phyloP scores from a whole-genome alignment of 371 early-diverging fungal species.

The Mucor sp. region DNA sequence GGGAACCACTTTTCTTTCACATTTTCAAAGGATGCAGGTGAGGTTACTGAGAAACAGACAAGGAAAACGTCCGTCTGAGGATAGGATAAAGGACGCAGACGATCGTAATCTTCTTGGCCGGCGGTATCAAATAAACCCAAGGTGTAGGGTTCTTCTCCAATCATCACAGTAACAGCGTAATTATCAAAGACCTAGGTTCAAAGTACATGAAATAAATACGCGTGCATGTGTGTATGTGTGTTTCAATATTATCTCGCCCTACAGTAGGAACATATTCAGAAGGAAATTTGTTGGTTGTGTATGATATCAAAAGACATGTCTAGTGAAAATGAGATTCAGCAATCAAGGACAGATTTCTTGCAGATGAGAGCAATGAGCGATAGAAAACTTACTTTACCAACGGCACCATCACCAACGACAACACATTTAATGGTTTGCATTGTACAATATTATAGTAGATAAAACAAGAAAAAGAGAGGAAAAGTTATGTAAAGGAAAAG shows the following conservation, averaged over 20 bases:
- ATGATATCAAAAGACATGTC: conserved; percentile 98
- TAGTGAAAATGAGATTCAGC: conserved; percentile 27
- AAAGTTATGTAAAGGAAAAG: conserved; percentile 3
- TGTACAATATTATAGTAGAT: conserved; percentile 1
- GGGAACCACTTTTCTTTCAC: conserved; percentile 90
- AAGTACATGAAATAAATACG: neutral
- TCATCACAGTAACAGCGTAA: conserved; percentile 99
- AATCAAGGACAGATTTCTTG: neutral
- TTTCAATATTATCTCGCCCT: conserved; percentile 27
- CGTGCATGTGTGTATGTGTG: neutral
- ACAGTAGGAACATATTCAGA: conserved; percentile 98
- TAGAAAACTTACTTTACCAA: conserved; percentile 81
- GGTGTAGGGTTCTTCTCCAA: conserved; percentile 87
- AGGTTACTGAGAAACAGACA: conserved; percentile 94
- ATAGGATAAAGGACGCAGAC: conserved; percentile 95
- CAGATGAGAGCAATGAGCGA: neutral
- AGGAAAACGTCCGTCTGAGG: conserved; percentile 94
- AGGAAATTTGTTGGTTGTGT: conserved; percentile 98
- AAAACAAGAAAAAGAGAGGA: conserved; percentile 1
- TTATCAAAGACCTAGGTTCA: conserved; percentile 91
- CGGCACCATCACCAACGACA: conserved; percentile 99
- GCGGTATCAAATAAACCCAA: conserved; percentile 98
- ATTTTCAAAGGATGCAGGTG: conserved; percentile 93
- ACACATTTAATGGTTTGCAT: conserved; percentile 95
- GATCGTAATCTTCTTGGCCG: conserved; percentile 97